A percentile compares a stretch with the other conserved stretches of the same genome.
Evolutionary conservation across 768 basidiomycete species (phyloP).

Genomic region (Gloeostereum incarnatum): DNA sequence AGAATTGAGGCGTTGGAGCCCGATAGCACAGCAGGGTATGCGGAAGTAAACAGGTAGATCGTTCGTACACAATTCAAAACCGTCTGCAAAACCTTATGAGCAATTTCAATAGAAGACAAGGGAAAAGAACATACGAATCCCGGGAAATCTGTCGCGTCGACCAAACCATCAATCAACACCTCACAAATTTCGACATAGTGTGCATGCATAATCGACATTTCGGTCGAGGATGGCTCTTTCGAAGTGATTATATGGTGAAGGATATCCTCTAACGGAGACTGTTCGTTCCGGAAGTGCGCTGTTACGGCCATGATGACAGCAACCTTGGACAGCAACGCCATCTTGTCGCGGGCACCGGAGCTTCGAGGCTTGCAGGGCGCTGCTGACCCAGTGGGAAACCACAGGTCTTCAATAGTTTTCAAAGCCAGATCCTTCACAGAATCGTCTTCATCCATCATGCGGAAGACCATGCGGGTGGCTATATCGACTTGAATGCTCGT

Average conservation of each 20-base stretch:
- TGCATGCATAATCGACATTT: constrained; percentile 44
- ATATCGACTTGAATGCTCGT: constrained; percentile 65
- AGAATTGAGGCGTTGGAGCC: constrained; percentile 77
- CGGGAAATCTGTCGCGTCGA: constrained; percentile 76
- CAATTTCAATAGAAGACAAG: not conserved
- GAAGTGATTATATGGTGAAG: constrained; percentile 75
- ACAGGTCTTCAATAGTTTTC: constrained; percentile 85
- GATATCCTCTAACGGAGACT: constrained; percentile 77
- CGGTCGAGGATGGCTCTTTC: constrained; percentile 43
- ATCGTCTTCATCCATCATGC: constrained; percentile 91
- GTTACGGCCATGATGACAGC: constrained; percentile 81
- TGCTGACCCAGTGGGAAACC: constrained; percentile 49
- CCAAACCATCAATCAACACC: constrained; percentile 76
- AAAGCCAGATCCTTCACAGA: constrained; percentile 88
- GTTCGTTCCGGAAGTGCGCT: constrained; percentile 72
- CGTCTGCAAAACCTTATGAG: constrained; percentile 34
- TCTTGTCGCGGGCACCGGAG: constrained; percentile 37
- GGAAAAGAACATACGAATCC: constrained; percentile 49
- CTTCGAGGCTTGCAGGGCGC: constrained; percentile 27
- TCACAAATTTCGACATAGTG: constrained; percentile 82
- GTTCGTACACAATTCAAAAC: constrained; percentile 80
- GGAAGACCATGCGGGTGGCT: constrained; percentile 67
- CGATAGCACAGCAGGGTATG: constrained; percentile 80
- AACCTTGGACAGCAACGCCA: constrained; percentile 52
- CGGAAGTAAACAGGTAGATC: constrained; percentile 72